phyloP scores from a whole-genome alignment of 2,329 filamentous ascomycete species.

The Sporothrix brunneoviolacea region DNA sequence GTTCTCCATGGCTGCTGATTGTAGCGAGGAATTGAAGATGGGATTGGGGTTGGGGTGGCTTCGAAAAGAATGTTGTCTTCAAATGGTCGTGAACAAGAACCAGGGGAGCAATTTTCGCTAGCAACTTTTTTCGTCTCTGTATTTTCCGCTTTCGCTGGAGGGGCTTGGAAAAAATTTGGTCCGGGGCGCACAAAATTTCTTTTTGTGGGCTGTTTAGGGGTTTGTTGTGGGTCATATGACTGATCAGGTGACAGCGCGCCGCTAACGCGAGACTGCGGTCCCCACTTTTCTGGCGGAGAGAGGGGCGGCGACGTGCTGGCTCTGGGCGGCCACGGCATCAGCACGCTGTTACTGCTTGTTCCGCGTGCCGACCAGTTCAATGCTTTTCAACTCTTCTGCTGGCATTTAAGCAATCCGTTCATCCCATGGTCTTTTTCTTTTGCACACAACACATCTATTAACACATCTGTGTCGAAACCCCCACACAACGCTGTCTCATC shows the following conservation, averaged over 20 bases:
- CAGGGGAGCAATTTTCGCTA: slow-evolving; percentile 2
- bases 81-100: neutral
- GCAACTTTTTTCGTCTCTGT: slow-evolving; percentile 2
- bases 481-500: slow-evolving; percentile 28
- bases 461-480: too few species aligned
- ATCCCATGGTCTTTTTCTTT: too few species aligned
- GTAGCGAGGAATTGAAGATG: neutral
- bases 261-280: slow-evolving; percentile 13
- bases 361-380: too few species aligned
- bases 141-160: slow-evolving; percentile 1
- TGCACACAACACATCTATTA: too few species aligned
- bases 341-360: too few species aligned
- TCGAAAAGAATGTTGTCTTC: slow-evolving; percentile 11
- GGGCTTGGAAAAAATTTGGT: slow-evolving; percentile 13
- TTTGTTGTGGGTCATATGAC: slow-evolving; percentile 14
- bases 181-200: slow-evolving; percentile 16
- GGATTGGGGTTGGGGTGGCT: slow-evolving; percentile 24
- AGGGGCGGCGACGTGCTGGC: too few species aligned
- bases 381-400: too few species aligned
- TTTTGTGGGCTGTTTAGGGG: slow-evolving; percentile 5
- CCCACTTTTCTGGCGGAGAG: slow-evolving; percentile 7
- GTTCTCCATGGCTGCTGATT: slow-evolving; percentile 78
- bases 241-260: slow-evolving; percentile 26
- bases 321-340: too few species aligned
- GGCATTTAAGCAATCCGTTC: too few species aligned